phyloP scores from a whole-genome alignment of 495 filamentous ascomycete genomes.

The Schizothecium vesticola region DNA sequence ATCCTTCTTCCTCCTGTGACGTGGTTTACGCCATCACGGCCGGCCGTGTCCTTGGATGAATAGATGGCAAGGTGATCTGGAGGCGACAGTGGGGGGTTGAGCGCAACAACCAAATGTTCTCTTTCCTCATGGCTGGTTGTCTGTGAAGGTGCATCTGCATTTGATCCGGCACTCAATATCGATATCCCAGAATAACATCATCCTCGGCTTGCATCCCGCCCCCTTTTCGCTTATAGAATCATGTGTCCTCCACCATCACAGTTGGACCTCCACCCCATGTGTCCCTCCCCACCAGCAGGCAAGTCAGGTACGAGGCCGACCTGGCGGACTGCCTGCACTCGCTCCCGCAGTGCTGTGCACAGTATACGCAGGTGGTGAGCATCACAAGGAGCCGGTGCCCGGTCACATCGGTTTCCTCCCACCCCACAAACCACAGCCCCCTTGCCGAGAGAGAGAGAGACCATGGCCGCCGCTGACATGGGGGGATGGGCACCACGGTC shows the following conservation, averaged over 20 bases:
- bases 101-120: not conserved
- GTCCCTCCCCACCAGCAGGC: not conserved
- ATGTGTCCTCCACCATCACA: not conserved
- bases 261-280: not conserved
- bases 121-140: not conserved
- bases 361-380: not conserved
- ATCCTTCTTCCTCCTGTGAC: not conserved
- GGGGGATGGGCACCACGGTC: not conserved
- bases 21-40: not conserved
- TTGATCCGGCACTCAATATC: not conserved
- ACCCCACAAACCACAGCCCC: not conserved
- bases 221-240: not conserved
- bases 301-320: not conserved
- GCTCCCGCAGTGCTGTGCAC: not conserved
- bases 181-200: not conserved
- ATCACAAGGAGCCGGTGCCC: not conserved
- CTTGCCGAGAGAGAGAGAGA: too few relatives aligned
- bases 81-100: not conserved
- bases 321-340: not conserved
- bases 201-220: not conserved
- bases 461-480: too few relatives aligned
- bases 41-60: not conserved
- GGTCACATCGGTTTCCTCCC: not conserved
- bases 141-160: not conserved
- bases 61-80: not conserved